A percentile compares a stretch with the other conserved stretches of the same genome.
Conservation (phyloP, 2,329 filamentous ascomycete species). For the Fusarium incarnatum region DNA sequence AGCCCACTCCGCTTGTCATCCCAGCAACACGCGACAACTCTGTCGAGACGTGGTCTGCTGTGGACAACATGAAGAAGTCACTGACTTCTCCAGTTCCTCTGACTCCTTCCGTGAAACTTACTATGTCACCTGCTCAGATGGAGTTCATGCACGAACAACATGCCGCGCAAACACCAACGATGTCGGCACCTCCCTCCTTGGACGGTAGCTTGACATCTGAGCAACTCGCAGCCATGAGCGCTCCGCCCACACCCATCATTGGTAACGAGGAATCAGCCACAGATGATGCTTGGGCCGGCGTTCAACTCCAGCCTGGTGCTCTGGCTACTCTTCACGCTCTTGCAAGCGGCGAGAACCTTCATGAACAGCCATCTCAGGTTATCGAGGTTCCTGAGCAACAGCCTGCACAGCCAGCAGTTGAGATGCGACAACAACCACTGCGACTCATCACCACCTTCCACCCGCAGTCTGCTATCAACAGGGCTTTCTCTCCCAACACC, state of each 20-base stretch:
- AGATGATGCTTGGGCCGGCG: conserved; percentile 75
- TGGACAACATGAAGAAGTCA: conserved; percentile 58
- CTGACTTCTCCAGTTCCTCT: conserved; percentile 69
- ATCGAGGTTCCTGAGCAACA: conserved; percentile 59
- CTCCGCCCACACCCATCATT: conserved; percentile 84
- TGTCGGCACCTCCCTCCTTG: conserved; percentile 85
- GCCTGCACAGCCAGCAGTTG: conserved; percentile 40
- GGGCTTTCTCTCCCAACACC: conserved; percentile 47
- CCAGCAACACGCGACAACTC: conserved; percentile 54
- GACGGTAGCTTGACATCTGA: conserved; percentile 92
- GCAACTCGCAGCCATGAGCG: conserved; percentile 84
- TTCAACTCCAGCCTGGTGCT: conserved; percentile 82
- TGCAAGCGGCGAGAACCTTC: conserved; percentile 70
- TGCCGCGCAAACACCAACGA: conserved; percentile 74
- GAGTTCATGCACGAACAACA: conserved; percentile 75
- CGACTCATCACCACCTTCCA: conserved; percentile 61
- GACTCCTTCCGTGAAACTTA: conserved; percentile 74
- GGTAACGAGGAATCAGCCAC: conserved; percentile 65
- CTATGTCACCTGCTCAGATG: conserved; percentile 80
- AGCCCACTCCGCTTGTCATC: conserved; percentile 63
- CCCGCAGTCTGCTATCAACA: conserved; percentile 36
- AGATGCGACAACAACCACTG: conserved; percentile 65
- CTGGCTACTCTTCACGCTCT: conserved; percentile 83
- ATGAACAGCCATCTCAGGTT: conserved; percentile 57
- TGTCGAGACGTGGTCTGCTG: conserved; percentile 58